Percentiles rank a stretch among this genome's conserved stretches.
Evolutionary conservation across 768 basidiomycete genomes (phyloP).

Genomic region (Hericium erinaceus): DNA sequence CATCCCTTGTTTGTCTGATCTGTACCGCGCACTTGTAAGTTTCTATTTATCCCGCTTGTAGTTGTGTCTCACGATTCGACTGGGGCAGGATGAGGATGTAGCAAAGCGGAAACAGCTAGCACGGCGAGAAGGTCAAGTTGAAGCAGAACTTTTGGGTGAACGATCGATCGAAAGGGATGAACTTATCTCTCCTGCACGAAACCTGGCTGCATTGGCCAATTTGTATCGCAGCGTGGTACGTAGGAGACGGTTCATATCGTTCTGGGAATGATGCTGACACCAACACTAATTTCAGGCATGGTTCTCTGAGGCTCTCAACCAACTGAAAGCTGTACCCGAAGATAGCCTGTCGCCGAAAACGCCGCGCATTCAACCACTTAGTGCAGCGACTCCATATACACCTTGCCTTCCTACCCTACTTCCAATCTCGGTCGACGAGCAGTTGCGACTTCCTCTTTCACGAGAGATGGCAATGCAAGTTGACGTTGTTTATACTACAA

Average conservation of each 20-base stretch:
- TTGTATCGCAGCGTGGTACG: slow-evolving; percentile 83
- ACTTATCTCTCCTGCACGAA: slow-evolving; percentile 62
- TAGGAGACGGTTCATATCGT: slow-evolving; percentile 7
- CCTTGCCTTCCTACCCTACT: slow-evolving; percentile 36
- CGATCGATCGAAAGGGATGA: slow-evolving; percentile 47
- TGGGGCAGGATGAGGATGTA: slow-evolving; percentile 28
- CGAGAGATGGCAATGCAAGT: slow-evolving; percentile 83
- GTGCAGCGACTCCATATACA: slow-evolving; percentile 34
- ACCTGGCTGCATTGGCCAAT: slow-evolving; percentile 64
- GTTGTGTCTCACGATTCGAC: slow-evolving; percentile 1
- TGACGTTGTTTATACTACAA: slow-evolving; percentile 61
- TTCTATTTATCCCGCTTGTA: background rate
- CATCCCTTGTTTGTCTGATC: slow-evolving; percentile 60
- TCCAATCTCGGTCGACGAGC: slow-evolving; percentile 31
- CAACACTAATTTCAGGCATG: slow-evolving; percentile 46
- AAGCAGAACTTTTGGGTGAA: slow-evolving; percentile 55
- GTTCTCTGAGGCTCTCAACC: slow-evolving; percentile 68
- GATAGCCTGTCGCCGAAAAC: slow-evolving; percentile 44
- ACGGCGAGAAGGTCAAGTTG: slow-evolving; percentile 72
- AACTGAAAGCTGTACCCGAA: slow-evolving; percentile 55
- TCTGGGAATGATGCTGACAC: no score
- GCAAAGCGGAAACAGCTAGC: slow-evolving; percentile 47
- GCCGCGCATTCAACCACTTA: slow-evolving; percentile 41
- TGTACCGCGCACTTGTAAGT: slow-evolving; percentile 46
- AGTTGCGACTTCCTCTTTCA: slow-evolving; percentile 68